A percentile compares a stretch with the other conserved stretches of the same genome.
These are phyloP conservation scores for Limonium bicolor DNA, from an alignment of 148 eudicot species.

Conservation along the genomic window DNA sequence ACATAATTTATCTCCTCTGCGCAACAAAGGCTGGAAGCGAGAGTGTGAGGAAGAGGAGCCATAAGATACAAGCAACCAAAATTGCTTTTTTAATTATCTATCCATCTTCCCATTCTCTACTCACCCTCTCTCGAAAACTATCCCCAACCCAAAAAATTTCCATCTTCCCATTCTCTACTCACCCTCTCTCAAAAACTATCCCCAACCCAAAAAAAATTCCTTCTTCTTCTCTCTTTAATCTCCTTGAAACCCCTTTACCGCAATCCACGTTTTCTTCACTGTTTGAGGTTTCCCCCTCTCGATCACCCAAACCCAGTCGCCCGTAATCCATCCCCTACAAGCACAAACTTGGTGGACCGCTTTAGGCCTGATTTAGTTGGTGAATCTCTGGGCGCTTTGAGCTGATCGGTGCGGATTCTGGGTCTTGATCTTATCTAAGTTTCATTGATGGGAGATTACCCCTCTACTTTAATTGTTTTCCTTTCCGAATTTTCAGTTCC, in stretches of 20 bases:
- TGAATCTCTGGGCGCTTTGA: background rate
- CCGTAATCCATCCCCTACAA: background rate
- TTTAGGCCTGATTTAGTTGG: background rate
- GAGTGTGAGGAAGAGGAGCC: too few relatives aligned
- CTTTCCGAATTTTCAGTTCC: background rate
- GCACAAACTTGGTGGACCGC: background rate
- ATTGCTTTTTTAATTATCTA: background rate
- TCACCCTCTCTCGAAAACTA: background rate
- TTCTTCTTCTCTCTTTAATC: background rate
- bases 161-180: background rate
- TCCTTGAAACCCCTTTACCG: background rate
- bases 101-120: slow-evolving; percentile 1
- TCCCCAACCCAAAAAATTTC: background rate
- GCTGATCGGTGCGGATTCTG: slow-evolving; percentile 3
- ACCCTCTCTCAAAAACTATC: background rate
- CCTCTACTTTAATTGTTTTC: background rate
- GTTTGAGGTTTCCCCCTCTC: slow-evolving; percentile 3
- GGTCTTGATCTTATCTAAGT: slow-evolving; percentile 2
- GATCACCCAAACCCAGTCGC: background rate
- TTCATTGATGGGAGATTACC: background rate
- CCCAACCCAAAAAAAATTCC: slow-evolving; percentile 1
- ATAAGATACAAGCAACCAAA: background rate
- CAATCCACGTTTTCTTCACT: slow-evolving; percentile 3
- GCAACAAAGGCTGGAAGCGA: too few relatives aligned
- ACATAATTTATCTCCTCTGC: too few relatives aligned